phyloP scores from a whole-genome alignment of 495 filamentous ascomycete species.

The Cercophora samala region DNA sequence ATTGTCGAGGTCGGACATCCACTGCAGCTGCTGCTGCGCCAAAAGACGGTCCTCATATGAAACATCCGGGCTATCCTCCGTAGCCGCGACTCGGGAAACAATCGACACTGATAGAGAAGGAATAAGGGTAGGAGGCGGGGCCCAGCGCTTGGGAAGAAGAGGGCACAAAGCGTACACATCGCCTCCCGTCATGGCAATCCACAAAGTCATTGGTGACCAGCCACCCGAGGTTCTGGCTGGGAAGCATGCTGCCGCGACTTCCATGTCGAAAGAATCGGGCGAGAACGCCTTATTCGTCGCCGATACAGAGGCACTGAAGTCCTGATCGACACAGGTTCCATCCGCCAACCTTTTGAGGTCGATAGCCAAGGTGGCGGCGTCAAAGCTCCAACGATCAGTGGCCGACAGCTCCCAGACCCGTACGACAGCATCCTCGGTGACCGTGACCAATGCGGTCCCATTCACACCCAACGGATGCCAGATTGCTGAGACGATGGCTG shows the following conservation, averaged over 20 bases:
- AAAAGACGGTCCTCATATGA: constrained; percentile 58
- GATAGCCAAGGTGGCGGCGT: constrained; percentile 72
- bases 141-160: constrained; percentile 76
- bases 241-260: constrained; percentile 81
- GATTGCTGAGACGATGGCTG: constrained; percentile 68
- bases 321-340: constrained; percentile 69
- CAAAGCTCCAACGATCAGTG: constrained; percentile 77
- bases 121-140: constrained; percentile 68
- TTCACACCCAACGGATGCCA: constrained; percentile 84
- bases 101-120: constrained; percentile 74
- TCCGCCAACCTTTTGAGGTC: constrained; percentile 80
- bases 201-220: constrained; percentile 89
- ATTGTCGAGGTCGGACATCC: constrained; percentile 76
- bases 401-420: constrained; percentile 82
- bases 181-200: constrained; percentile 83
- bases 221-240: constrained; percentile 70
- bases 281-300: constrained; percentile 76
- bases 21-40: constrained; percentile 68
- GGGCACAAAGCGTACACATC: constrained; percentile 91
- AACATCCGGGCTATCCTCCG: constrained; percentile 55
- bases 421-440: constrained; percentile 80
- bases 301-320: constrained; percentile 67
- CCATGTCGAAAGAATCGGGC: constrained; percentile 80
- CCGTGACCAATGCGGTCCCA: constrained; percentile 71
- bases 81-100: constrained; percentile 59